Evolutionary conservation across 805 yeast genomes (phyloP), one percentile per base, ranked within the genome.

Genomic region (Grigorovia jiainica): DNA sequence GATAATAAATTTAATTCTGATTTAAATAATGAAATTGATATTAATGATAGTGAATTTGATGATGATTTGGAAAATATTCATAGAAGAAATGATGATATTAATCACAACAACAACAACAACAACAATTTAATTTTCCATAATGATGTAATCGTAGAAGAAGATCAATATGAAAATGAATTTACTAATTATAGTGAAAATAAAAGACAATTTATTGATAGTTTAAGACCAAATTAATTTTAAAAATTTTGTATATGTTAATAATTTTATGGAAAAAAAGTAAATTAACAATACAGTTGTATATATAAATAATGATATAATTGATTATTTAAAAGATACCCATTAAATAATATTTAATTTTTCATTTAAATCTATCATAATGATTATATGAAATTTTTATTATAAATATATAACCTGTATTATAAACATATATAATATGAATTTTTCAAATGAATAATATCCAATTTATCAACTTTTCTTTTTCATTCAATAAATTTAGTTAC

Each of bases 121-220:
- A 27, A 27, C n/a, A 27, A 27, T 11, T 27, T 27, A 13, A 7
- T 13, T 6, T 27, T 13, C 16, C 31, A 27, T 13, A 27, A 27
- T 27, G 31, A 27, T 27, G 31, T 27, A 13, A 65, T 66, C 13
- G 58, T 59, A n/a, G 70, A 67, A 42, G 72, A 67, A 43, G 72
- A 67, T 47, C 70, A 66, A 43, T 67, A 67, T 43, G 71, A 66
- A 48, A 67, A 69, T 44, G 72, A 68, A 38, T 69, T 67, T 40
- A 68, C 76, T 1, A 71, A 70, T 47, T 71, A 72, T 47, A 53
- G 64, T 6, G 62, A 61, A 40, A 72, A 64, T 47, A 71, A 67
- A 47, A 60, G 65, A 48, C 65, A 65, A 20, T 72, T 60, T 51
- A 59, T 65, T 37, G 58, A 67, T 41, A 59, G 68, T 44, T 48